Evolutionary conservation across 345 rosid genomes (phyloP).

Genomic region (Pugionium cornutum): DNA sequence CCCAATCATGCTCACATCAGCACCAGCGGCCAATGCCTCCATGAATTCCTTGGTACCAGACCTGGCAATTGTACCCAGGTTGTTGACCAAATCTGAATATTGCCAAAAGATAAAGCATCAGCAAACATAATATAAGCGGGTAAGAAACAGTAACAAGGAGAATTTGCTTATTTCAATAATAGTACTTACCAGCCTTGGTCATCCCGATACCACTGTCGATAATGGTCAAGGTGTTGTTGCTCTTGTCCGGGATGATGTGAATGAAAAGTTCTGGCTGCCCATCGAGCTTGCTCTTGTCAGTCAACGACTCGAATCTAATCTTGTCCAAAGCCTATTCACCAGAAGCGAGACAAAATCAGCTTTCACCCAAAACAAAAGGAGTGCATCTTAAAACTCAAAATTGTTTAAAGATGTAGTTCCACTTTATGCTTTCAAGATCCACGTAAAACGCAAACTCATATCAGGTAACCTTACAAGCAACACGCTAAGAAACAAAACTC

Average conservation of each 20-base stretch:
- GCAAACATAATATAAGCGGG: not conserved
- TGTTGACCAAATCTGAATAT: slow-evolving; percentile 74
- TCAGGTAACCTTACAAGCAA: too few species aligned
- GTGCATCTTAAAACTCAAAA: too few species aligned
- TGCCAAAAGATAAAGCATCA: not conserved
- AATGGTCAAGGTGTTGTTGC: slow-evolving; percentile 63
- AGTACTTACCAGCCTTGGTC: slow-evolving; percentile 83
- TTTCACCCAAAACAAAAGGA: too few species aligned
- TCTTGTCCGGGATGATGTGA: slow-evolving; percentile 76
- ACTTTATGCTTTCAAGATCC: too few species aligned
- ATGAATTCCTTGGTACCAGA: slow-evolving; percentile 90
- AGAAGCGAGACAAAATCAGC: not conserved
- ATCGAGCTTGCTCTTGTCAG: slow-evolving; percentile 89
- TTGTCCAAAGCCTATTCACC: slow-evolving; percentile 77
- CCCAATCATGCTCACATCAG: slow-evolving; percentile 91
- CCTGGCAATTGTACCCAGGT: slow-evolving; percentile 86
- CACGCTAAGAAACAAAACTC: too few species aligned
- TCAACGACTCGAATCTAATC: slow-evolving; percentile 82
- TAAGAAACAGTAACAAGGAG: not conserved
- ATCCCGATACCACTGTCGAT: slow-evolving; percentile 86
- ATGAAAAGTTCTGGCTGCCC: slow-evolving; percentile 83
- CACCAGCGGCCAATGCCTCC: slow-evolving; percentile 91
- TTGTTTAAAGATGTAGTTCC: too few species aligned
- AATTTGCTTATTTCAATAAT: too few species aligned
- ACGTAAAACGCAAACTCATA: too few species aligned